Evolutionary conservation across 176 grass and related monocot species (phyloP).

Genomic region (Panicum miliaceum): DNA sequence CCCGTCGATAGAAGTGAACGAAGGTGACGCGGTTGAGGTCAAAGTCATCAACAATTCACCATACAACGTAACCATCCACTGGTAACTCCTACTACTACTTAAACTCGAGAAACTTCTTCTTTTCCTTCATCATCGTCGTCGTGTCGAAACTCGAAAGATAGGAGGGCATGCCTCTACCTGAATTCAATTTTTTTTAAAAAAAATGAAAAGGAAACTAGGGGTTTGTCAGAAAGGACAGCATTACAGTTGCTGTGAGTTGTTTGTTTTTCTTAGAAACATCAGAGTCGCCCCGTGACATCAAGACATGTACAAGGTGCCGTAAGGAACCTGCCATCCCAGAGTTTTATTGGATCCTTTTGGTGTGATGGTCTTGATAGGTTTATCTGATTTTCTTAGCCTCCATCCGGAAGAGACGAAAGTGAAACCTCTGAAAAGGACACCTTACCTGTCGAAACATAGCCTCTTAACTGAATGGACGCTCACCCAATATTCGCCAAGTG

Average conservation of each 20-base stretch:
- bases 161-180: too few species aligned
- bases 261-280: neutral
- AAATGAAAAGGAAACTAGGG: neutral
- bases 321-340: slow-evolving; percentile 18
- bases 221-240: neutral
- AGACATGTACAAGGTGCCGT: slow-evolving; percentile 24
- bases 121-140: neutral
- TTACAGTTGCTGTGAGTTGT: neutral
- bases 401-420: slow-evolving; percentile 26
- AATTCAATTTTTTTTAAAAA: neutral
- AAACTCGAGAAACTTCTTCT: neutral
- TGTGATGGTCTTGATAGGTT: slow-evolving; percentile 17
- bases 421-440: slow-evolving; percentile 42
- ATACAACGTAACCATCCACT: slow-evolving; percentile 58
- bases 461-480: neutral
- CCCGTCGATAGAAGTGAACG: slow-evolving; percentile 52
- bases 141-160: neutral
- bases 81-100: slow-evolving; percentile 26
- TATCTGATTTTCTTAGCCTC: slow-evolving; percentile 14
- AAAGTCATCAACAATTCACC: slow-evolving; percentile 51
- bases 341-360: neutral
- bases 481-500: slow-evolving; percentile 21
- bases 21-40: slow-evolving; percentile 52
- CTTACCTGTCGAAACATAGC: slow-evolving; percentile 43
- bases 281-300: slow-evolving; percentile 9